Evolutionary conservation across 768 basidiomycete genomes (phyloP), one percentile per base, ranked within the genome.

Genomic region (Naematelia aurantialba): DNA sequence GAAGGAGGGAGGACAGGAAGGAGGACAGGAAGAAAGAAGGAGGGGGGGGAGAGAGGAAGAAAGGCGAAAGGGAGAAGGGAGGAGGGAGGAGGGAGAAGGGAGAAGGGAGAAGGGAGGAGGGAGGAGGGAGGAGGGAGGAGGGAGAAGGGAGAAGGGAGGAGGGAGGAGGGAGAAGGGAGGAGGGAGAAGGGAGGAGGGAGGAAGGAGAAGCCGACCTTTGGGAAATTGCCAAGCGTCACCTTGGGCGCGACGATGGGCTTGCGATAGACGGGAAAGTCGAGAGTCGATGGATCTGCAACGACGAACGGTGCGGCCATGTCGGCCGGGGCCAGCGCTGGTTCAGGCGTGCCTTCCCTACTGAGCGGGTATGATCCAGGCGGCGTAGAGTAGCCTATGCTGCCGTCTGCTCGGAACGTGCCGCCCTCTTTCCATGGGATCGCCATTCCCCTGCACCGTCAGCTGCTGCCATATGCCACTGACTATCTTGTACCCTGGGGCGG

Each of bases 171-270:
- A 12, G 24, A 49, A 22, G 13, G 12, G 11, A 49, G 13, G 11
- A 12, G 22, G 22, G n/a, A 12, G 42, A 44, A 26, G 26, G 13
- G 11, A 12, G 50, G 14, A 11, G 11, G 52, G 24, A 8, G 14
- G 5, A 25, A 17, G 29, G 5, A 17, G 19, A 24, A 22, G 44
- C 69, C 59, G 45, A 68, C 70, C 47, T 55, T 70, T 49, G 71
- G 71, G 53, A 73, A 70, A 13, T 51, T 30, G 4, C 71, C 60
- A 17, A 73, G 58, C 4, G 46, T 47, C 45, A 70, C 58, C 27
- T 68, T 65, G n/a, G 69, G 67, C 19, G 59, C 53, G n/a, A 59
- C 46, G 54, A 73, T 73, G 4, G 71, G 71, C 48, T 65, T 70
- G 13, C 62, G 27, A 49, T 60, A 73, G 10, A 73, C 65, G 0